Percentiles rank a stretch among this genome's conserved stretches.
phyloP scores from a whole-genome alignment of 176 grass and related monocot genomes.

The Oryza nivara region DNA sequence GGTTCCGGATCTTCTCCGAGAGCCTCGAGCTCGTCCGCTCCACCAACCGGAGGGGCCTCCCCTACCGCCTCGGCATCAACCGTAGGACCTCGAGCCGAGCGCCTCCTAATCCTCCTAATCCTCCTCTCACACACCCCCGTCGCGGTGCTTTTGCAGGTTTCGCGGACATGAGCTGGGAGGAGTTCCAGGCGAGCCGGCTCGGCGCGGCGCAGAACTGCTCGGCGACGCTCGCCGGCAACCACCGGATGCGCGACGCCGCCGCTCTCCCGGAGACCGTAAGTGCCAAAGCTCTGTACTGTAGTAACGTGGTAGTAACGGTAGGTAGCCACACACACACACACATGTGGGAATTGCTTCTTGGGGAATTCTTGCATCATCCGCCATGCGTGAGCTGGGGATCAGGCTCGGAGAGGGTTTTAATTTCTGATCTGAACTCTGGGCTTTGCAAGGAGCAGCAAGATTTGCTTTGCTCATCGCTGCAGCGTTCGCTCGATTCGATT shows the following conservation, averaged over 20 bases:
- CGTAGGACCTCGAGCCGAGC: conserved; percentile 47
- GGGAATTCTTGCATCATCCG: not conserved
- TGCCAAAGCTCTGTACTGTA: not conserved
- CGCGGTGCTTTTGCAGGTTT: conserved; percentile 47
- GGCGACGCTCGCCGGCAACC: conserved; percentile 84
- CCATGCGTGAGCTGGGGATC: conserved; percentile 9
- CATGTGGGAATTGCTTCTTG: not conserved
- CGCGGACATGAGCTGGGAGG: conserved; percentile 97
- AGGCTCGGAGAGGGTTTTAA: not conserved
- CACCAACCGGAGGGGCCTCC: conserved; percentile 67
- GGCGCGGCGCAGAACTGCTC: conserved; percentile 95
- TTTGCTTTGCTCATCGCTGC: conserved; percentile 1
- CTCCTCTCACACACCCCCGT: not conserved
- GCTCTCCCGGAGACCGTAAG: conserved; percentile 75
- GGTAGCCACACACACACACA: not conserved
- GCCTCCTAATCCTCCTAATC: not conserved
- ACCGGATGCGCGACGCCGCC: conserved; percentile 54
- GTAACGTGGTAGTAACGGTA: not conserved
- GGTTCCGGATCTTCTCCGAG: conserved; percentile 86
- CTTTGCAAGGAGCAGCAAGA: not conserved
- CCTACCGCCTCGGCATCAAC: conserved; percentile 90
- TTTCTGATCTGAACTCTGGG: not conserved
- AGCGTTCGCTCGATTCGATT: not conserved
- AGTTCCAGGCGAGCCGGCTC: conserved; percentile 72
- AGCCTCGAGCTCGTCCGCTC: conserved; percentile 76